Evolutionary conservation across 139 green algal species (phyloP), one percentile per base, ranked within the genome.

Genomic region (Coccomyxa sp.): DNA sequence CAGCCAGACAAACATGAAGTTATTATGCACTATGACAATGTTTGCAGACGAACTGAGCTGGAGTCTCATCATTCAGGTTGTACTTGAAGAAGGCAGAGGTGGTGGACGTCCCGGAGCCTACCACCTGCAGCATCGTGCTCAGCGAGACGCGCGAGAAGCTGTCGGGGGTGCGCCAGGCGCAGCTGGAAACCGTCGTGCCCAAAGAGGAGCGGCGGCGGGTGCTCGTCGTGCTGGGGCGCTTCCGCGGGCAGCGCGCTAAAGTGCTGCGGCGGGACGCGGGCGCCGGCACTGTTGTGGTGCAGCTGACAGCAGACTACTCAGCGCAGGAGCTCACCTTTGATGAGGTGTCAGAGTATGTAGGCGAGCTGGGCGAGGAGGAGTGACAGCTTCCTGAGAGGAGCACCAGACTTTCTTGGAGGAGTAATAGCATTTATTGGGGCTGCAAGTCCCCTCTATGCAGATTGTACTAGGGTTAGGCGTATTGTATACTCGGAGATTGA

Each of bases 151-250:
- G 82, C 7, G 78, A 82, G 44, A 74, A 35, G 6, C 37, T 81
- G 0, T 37, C 50, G 24, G 34, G 70, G n/a, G 69, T 81, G 64
- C 80, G 82, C 39, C 69, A 90, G 81, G 71, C 55, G 0, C 68
- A 81, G 70, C 79, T 96, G 39, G 92, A 96, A 84, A 95, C 92
- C 18, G 88, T 94, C 12, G 81, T 96, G n/a, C 92, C 92, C 29
- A 90, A 88, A 38, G 82, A 82, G 10, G 72, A 83, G 24, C 90
- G 90, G 33, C 78, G 82, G 1, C 73, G 78, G 12, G 79, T 96
- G 40, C 70, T 94, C 70, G 81, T 95, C 39, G 75, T 96, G 37
- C 58, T 44, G 3, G 92, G 92, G 4, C 29, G 74, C 55, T 78
- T 87, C 39, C 78, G 82, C 29, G 91, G 91, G 31, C 35, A 84